phyloP scores from a whole-genome alignment of 2,329 filamentous ascomycete species.

The Fusarium sp. region DNA sequence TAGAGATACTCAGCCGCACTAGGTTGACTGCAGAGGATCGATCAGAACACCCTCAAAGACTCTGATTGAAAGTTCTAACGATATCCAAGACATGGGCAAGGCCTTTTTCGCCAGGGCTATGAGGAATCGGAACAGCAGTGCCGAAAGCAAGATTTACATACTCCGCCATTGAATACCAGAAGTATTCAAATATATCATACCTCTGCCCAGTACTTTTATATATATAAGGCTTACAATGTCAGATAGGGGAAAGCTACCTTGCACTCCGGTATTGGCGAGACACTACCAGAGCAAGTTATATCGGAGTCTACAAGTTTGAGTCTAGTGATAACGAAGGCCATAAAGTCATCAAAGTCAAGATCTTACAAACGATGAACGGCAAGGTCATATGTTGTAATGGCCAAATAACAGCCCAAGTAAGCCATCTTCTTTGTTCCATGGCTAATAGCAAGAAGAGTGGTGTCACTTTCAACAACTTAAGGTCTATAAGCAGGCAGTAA shows the following conservation, averaged over 20 bases:
- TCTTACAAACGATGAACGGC: not conserved
- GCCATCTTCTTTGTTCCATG: too few species aligned
- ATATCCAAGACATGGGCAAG: not conserved
- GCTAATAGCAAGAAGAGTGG: not conserved
- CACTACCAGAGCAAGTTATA: not conserved
- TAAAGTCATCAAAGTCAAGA: not conserved
- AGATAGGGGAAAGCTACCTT: not conserved
- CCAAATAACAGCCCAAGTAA: too few species aligned
- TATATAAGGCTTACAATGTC: not conserved
- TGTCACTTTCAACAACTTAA: not conserved
- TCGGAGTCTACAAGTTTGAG: not conserved
- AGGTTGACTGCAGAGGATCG: not conserved
- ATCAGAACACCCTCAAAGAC: not conserved
- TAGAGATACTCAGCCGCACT: not conserved
- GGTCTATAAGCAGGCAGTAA: not conserved
- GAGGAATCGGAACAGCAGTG: not conserved
- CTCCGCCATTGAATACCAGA: not conserved
- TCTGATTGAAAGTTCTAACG: not conserved
- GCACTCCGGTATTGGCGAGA: not conserved
- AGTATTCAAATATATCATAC: not conserved
- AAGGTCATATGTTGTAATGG: not conserved
- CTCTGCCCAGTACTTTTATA: not conserved
- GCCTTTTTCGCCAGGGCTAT: too few species aligned
- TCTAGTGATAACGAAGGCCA: not conserved
- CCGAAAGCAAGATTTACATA: too few species aligned